phyloP scores from a whole-genome alignment of 2,329 filamentous ascomycete genomes.

The Aaosphaeria arxii region DNA sequence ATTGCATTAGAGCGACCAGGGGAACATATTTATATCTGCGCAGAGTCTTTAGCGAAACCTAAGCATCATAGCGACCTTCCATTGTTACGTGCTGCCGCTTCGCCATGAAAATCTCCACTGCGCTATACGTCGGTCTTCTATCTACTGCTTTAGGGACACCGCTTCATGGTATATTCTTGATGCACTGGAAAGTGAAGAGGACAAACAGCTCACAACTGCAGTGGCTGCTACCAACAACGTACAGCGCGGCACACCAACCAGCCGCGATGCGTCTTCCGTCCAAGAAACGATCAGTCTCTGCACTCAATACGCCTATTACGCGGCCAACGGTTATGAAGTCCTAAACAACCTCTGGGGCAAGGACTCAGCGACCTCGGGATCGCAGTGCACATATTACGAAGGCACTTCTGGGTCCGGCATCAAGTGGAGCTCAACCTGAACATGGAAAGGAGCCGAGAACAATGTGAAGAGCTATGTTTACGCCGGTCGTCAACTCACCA shows the following conservation, averaged over 20 bases:
- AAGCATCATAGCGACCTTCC: too few relatives aligned
- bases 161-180: not conserved
- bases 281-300: slow-evolving; percentile 8
- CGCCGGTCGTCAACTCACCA: slow-evolving; percentile 14
- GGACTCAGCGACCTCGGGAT: slow-evolving; percentile 12
- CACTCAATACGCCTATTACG: slow-evolving; percentile 15
- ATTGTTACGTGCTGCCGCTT: too few relatives aligned
- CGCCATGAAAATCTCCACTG: not conserved
- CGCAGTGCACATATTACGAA: slow-evolving; percentile 18
- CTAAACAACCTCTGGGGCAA: slow-evolving; percentile 24
- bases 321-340: slow-evolving; percentile 18
- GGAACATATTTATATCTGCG: too few relatives aligned
- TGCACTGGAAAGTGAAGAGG: not conserved
- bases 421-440: slow-evolving; percentile 15
- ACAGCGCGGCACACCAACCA: not conserved
- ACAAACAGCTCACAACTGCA: not conserved
- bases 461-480: slow-evolving; percentile 24
- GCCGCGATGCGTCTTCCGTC: not conserved
- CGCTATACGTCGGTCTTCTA: not conserved
- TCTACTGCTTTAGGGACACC: not conserved
- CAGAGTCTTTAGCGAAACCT: too few relatives aligned
- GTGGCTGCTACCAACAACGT: not conserved
- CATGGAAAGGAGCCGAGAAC: slow-evolving; percentile 16
- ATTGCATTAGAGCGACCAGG: too few relatives aligned
- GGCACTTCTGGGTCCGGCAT: slow-evolving; percentile 12